Percentiles rank a stretch among this genome's conserved stretches.
Conservation (phyloP, 2,329 filamentous ascomycete genomes). For the Hawksworthiomyces lignivorus region DNA sequence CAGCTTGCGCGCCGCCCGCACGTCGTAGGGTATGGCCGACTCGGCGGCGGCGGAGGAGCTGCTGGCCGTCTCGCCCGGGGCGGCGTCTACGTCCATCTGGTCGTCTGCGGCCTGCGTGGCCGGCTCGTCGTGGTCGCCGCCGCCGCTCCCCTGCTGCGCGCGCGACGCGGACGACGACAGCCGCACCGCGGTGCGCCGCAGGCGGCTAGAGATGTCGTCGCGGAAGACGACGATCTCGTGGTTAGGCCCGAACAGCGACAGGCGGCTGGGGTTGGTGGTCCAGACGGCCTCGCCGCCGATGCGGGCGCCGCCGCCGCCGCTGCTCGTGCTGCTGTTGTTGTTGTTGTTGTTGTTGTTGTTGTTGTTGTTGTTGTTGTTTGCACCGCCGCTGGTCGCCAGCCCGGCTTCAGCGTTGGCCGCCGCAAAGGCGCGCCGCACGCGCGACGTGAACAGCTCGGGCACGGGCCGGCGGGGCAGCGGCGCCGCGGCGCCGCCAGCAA, state of each 20-base stretch:
- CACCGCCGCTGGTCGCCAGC: conserved; percentile 35
- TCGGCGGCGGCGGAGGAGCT: not conserved
- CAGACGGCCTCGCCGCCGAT: conserved; percentile 66
- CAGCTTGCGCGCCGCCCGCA: conserved; percentile 61
- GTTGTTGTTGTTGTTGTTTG: too few relatives aligned
- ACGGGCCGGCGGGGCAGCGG: conserved; percentile 64
- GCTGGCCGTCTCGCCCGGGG: conserved; percentile 12
- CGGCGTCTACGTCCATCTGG: conserved; percentile 34
- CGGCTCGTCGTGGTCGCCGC: conserved; percentile 8
- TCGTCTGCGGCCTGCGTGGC: conserved; percentile 20
- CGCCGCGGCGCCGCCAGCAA: conserved; percentile 65
- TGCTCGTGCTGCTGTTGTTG: too few relatives aligned
- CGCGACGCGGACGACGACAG: conserved; percentile 30
- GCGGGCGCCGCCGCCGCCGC: conserved; percentile 34
- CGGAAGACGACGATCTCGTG: conserved; percentile 83
- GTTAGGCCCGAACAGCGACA: conserved; percentile 78
- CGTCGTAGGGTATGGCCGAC: conserved; percentile 35
- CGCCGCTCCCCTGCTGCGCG: conserved; percentile 7
- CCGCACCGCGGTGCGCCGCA: conserved; percentile 68
- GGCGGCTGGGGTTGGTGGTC: conserved; percentile 77
- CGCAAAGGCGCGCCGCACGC: conserved; percentile 73
- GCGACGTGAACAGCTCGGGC: conserved; percentile 83
- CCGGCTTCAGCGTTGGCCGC: conserved; percentile 70
- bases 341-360: too few relatives aligned
- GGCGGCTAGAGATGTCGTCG: conserved; percentile 74